These are phyloP conservation scores for Lophiostoma macrostomum DNA, from an alignment of 495 filamentous ascomycete genomes.

Conservation along the genomic window DNA sequence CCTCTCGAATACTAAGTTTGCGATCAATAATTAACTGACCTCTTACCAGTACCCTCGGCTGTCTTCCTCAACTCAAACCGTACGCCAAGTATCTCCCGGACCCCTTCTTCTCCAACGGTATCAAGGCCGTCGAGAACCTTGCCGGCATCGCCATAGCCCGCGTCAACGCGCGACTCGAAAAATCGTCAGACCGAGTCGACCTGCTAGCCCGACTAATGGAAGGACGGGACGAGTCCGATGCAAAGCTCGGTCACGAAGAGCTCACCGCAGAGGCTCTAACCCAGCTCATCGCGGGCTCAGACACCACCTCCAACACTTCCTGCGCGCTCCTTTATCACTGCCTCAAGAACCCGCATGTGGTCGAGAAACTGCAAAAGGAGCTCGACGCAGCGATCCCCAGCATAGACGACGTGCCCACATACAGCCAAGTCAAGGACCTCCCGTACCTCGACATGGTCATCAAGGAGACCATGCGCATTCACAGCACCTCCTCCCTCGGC, in stretches of 20 bases:
- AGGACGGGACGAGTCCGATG: slow-evolving; percentile 75
- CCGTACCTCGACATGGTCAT: slow-evolving; percentile 77
- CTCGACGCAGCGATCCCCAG: slow-evolving; percentile 67
- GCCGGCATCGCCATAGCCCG: slow-evolving; percentile 74
- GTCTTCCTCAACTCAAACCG: slow-evolving; percentile 58
- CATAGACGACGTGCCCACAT: slow-evolving; percentile 62
- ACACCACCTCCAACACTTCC: slow-evolving; percentile 86
- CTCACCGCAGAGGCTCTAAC: slow-evolving; percentile 86
- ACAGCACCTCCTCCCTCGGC: slow-evolving; percentile 84
- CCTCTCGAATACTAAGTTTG: neutral
- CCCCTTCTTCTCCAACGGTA: slow-evolving; percentile 63
- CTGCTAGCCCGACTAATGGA: slow-evolving; percentile 83
- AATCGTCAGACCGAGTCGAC: slow-evolving; percentile 69
- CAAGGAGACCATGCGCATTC: slow-evolving; percentile 85
- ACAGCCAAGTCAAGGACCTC: slow-evolving; percentile 68
- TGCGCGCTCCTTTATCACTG: slow-evolving; percentile 83
- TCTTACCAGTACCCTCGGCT: slow-evolving; percentile 52
- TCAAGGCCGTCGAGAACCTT: slow-evolving; percentile 62
- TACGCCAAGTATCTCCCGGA: slow-evolving; percentile 65
- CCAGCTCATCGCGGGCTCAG: slow-evolving; percentile 85
- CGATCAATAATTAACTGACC: slow-evolving; percentile 2
- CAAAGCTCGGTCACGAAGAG: slow-evolving; percentile 70
- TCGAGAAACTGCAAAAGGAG: slow-evolving; percentile 66
- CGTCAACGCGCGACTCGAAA: slow-evolving; percentile 68
- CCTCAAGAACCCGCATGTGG: slow-evolving; percentile 65